Conservation (phyloP, 805 yeast genomes). For the Teunomyces kruisii region DNA sequence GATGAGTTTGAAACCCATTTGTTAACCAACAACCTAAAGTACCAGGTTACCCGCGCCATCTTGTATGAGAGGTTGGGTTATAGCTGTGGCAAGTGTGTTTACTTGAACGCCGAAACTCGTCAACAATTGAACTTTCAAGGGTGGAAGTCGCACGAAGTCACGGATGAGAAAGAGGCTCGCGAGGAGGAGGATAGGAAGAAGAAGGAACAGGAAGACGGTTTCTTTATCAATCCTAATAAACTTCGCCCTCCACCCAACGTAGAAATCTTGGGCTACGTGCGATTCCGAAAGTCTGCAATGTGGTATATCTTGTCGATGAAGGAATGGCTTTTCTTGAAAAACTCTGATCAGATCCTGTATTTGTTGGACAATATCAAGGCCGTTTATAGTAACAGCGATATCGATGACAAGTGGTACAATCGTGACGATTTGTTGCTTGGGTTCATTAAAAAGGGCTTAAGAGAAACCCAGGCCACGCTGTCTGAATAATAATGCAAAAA, state of each 20-base stretch:
- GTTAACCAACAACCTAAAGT: conserved; percentile 37
- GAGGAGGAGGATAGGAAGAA: no score
- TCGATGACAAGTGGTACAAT: conserved; percentile 32
- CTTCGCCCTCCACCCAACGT: conserved; percentile 35
- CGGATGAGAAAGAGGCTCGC: background rate
- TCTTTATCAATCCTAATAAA: conserved; percentile 34
- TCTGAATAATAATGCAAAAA: background rate
- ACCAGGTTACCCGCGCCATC: conserved; percentile 47
- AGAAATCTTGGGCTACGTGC: conserved; percentile 51
- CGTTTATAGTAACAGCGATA: conserved; percentile 15
- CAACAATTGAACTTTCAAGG: background rate
- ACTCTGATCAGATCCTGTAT: conserved; percentile 23
- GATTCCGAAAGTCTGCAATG: conserved; percentile 71
- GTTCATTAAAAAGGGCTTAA: conserved; percentile 10
- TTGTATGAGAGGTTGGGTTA: conserved; percentile 42
- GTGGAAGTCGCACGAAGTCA: background rate
- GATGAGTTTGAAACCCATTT: conserved; percentile 45
- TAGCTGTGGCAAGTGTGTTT: conserved; percentile 47
- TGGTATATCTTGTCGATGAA: conserved; percentile 76
- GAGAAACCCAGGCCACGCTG: background rate
- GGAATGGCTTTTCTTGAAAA: conserved; percentile 52
- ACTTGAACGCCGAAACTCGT: conserved; percentile 8
- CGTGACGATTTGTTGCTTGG: conserved; percentile 31
- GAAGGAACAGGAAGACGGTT: conserved; percentile 24
- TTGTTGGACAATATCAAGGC: conserved; percentile 27